Evolutionary conservation across 805 yeast species (phyloP), one percentile per base, ranked within the genome.

Genomic region (Saturnispora silvae): DNA sequence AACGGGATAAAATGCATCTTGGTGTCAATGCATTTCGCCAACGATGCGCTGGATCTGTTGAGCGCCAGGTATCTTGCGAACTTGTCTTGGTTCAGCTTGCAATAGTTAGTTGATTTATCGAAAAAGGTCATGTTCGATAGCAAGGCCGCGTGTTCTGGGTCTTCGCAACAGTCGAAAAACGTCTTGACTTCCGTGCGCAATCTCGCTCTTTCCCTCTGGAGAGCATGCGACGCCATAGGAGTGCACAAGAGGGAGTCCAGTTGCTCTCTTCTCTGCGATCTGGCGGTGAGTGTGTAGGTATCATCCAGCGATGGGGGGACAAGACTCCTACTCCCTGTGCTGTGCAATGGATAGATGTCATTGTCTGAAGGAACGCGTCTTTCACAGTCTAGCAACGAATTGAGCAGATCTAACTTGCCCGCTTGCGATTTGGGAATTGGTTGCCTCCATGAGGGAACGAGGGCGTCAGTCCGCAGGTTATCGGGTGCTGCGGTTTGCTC

Each of bases 1-100:
- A 71, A 59, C 10, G 78, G 78, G n/a, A 73, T 60, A 46, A 64
- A 72, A 52, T 74, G 81, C 37, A 68, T 66, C 38, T 65, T 66
- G 15, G 45, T 46, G 30, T 48, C 54, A 15, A 60, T 33, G 41
- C 64, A 60, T 37, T 49, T 45, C 16, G 49, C 46, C 54, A 67
- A 22, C 5, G 36, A 46, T 5, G 29, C 18, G 29, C 37, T 26
- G 23, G 24, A 14, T 24, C 18, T 38, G 14, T 38, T 33, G 7
- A 38, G 25, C 7, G 28, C 36, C 11, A 37, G 22, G 4, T 31
- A n/a, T 24, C 30, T 50, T 24, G 49, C 46, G 19, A 53, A 29
- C 25, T 49, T 49, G 1, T 58, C 43, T n/a, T 40, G 44, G n/a
- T 51, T 46, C n/a, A 59, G 44, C 23, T 51, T 52, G 31, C 54